These are phyloP conservation scores for Dispira simplex DNA, from an alignment of 192 early-diverging fungal genomes.

Conservation along the genomic window DNA sequence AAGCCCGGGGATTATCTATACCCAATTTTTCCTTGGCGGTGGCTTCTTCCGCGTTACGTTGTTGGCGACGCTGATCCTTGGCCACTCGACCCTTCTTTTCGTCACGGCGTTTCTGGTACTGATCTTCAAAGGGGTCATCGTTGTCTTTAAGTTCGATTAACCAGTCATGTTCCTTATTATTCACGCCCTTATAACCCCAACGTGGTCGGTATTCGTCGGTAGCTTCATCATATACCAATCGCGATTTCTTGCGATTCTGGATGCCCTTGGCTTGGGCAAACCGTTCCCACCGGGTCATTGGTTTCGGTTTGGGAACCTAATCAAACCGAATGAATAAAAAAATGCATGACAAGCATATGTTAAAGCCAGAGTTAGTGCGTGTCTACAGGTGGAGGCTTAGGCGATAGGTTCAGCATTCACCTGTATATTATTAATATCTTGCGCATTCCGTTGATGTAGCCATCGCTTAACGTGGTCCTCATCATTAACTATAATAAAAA, in stretches of 20 bases:
- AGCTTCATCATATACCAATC: slow-evolving; percentile 73
- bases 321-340: slow-evolving; percentile 12
- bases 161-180: slow-evolving; percentile 71
- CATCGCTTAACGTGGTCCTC: not conserved
- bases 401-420: not conserved
- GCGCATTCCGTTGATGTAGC: not conserved
- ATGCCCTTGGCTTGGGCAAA: slow-evolving; percentile 97
- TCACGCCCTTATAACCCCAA: slow-evolving; percentile 78
- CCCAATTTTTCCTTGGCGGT: slow-evolving; percentile 30
- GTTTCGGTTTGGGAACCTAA: slow-evolving; percentile 68
- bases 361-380: too few species aligned
- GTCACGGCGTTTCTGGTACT: slow-evolving; percentile 55
- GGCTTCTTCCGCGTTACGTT: slow-evolving; percentile 74
- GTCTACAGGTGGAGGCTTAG: not conserved
- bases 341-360: too few species aligned
- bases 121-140: slow-evolving; percentile 75
- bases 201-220: slow-evolving; percentile 69
- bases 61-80: slow-evolving; percentile 77
- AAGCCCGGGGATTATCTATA: slow-evolving; percentile 33
- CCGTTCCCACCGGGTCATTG: slow-evolving; percentile 94
- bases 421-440: not conserved
- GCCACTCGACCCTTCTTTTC: slow-evolving; percentile 81
- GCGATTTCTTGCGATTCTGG: slow-evolving; percentile 62
- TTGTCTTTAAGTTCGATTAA: slow-evolving; percentile 77
- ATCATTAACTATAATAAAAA: not conserved